These are phyloP conservation scores for Lichenothelia convexa DNA, from an alignment of 495 filamentous ascomycete genomes.

Conservation along the genomic window DNA sequence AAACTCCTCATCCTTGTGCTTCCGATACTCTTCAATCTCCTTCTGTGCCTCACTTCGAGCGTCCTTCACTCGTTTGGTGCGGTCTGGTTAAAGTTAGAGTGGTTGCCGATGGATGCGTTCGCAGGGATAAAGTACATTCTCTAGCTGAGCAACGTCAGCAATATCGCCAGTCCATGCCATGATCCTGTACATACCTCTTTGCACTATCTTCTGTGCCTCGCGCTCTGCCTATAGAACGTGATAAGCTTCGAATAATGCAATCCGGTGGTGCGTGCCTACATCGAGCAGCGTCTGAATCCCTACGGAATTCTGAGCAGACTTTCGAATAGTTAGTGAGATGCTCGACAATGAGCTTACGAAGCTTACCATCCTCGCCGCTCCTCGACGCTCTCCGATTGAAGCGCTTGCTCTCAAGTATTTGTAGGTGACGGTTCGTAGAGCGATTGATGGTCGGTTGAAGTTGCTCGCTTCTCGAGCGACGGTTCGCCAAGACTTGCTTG, in stretches of 20 bases:
- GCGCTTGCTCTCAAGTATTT: too few relatives aligned
- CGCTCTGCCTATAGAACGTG: constrained; percentile 57
- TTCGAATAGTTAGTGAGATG: too few relatives aligned
- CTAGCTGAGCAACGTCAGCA: constrained; percentile 36
- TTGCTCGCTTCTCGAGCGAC: too few relatives aligned
- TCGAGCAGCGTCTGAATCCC: constrained; percentile 98
- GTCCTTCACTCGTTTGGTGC: constrained; percentile 91
- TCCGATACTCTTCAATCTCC: constrained; percentile 89
- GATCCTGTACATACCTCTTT: constrained; percentile 44
- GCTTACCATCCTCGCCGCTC: too few relatives aligned
- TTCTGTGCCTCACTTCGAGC: constrained; percentile 91
- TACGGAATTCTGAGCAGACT: constrained; percentile 96
- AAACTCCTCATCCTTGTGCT: constrained; percentile 82
- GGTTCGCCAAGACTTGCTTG: too few relatives aligned
- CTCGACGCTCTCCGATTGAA: too few relatives aligned
- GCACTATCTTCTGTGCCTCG: constrained; percentile 97
- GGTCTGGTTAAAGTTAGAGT: constrained; percentile 36
- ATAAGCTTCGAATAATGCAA: constrained; percentile 16
- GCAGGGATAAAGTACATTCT: constrained; percentile 43
- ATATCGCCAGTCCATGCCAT: constrained; percentile 1
- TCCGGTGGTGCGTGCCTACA: constrained; percentile 34
- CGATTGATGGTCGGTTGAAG: too few relatives aligned
- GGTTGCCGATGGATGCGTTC: background rate
- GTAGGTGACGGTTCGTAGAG: too few relatives aligned
- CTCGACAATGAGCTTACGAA: too few relatives aligned